Evolutionary conservation across 352 stramenopile species (phyloP).

Genomic region (Phytophthora sp.): DNA sequence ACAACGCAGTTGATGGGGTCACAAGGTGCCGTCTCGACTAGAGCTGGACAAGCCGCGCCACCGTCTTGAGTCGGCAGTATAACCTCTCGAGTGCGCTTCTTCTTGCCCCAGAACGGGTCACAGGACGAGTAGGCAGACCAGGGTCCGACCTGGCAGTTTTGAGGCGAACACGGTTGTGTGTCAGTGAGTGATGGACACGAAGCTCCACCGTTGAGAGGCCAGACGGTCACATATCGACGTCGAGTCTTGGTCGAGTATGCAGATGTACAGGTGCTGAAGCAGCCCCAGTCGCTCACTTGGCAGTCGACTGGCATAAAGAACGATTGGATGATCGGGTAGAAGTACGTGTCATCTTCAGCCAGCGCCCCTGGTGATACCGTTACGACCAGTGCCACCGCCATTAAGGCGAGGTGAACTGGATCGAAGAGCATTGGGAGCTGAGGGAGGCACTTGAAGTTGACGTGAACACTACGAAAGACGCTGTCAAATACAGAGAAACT

Average conservation of each 20-base stretch:
- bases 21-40: slow-evolving; percentile 40
- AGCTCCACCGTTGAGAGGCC: slow-evolving; percentile 38
- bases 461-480: slow-evolving; percentile 18
- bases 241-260: slow-evolving; percentile 47
- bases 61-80: slow-evolving; percentile 34
- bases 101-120: slow-evolving; percentile 35
- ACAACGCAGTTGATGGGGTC: slow-evolving; percentile 55
- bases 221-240: slow-evolving; percentile 38
- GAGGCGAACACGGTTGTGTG: slow-evolving; percentile 45
- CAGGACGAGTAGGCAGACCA: slow-evolving; percentile 45
- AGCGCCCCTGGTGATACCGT: neutral
- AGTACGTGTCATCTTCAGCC: slow-evolving; percentile 25
- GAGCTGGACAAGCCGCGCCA: slow-evolving; percentile 34
- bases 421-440: slow-evolving; percentile 20
- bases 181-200: slow-evolving; percentile 55
- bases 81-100: slow-evolving; percentile 43
- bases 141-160: slow-evolving; percentile 45
- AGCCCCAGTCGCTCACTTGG: slow-evolving; percentile 39
- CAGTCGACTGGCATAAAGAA: slow-evolving; percentile 19
- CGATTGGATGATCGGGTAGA: neutral
- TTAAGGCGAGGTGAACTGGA: slow-evolving; percentile 5
- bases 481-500: neutral
- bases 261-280: slow-evolving; percentile 42
- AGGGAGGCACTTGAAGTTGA: slow-evolving; percentile 2
- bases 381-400: slow-evolving; percentile 16